Evolutionary conservation across 805 yeast genomes (phyloP), one percentile per base, ranked within the genome.

Genomic region (Schwanniomyces vanrijiae): DNA sequence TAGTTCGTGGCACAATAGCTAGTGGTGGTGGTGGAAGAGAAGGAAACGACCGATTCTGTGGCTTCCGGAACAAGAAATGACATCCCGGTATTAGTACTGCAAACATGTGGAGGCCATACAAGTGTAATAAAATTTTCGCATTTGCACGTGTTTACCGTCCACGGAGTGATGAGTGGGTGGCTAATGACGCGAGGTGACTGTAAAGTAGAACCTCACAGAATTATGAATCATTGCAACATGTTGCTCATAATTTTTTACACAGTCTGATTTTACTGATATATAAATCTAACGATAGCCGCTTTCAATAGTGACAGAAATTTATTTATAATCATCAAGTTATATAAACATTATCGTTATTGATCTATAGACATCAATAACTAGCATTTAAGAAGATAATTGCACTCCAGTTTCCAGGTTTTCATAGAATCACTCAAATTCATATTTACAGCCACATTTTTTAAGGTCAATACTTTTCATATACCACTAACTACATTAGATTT

Each of bases 151-250:
- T 38, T 19, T 26, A 5, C 37, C 43, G 37, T 18, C 19, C 25
- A n/a, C 26, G 35, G 28, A 40, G 16, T 13, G 14, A 37, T 5
- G 19, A 6, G 39, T 21, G 22, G 37, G 37, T 37, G 39, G 39
- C 25, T 40, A 38, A 40, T 44, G 38, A 44, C 47, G 47, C 47
- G 47, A 44, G 18, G 26, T 29, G 20, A 44, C 43, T 40, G 46
- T 26, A 33, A 21, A 24, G 11, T 43, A 40, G 42, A 41, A 37
- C 39, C 22, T 37, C 39, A 21, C 14, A 37, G 25, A 42, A 42
- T 11, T 42, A 40, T 43, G 44, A 42, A 38, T 43, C 50, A 47
- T 29, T 35, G 43, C 41, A 29, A 38, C 25, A 26, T 43, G 28
- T 47, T 42, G 44, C 43, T 47, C 45, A 40, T 40, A 29, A 37